Evolutionary conservation across 2,329 filamentous ascomycete genomes (phyloP), one percentile per base, ranked within the genome.

Genomic region (Fusarium sp.): DNA sequence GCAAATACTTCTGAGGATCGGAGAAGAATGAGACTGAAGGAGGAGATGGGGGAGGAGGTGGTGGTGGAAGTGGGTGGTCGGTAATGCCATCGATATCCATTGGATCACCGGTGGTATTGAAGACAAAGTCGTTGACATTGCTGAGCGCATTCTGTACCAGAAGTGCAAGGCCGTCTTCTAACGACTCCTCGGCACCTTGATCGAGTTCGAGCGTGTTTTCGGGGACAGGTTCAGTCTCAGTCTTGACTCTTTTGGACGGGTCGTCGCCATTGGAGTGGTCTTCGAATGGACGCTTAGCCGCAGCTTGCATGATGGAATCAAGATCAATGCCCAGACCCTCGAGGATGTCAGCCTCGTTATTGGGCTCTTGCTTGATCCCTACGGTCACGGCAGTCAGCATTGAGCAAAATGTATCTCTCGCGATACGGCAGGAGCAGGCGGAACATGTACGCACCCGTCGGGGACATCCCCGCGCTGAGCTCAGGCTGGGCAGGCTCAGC

Each of bases 101-200:
- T 4, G 76, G 71, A 57, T 78, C 76, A 49, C 70, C 72, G 40
- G 67, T 63, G 39, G 74, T 63, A 46, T 70, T 73, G 59, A 80
- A 77, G 33, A 80, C 77, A 42, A 81, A 71, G 47, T 80, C 77
- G 61, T 72, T 76, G 6, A 80, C 78, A 60, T 80, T 79, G 52
- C 76, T 79, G 23, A 81, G 72, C 47, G 80, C 79, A 73, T 80
- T 80, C 61, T 79, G 77, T 10, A 81, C 79, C 11, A 81, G 74
- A 18, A 80, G 73, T 27, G 76, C 78, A 41, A 80, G 72, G 2
- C 75, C 77, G 53, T 79, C 76, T 48, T 80, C 78, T 11, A 79
- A 67, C 21, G 74, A 76, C 29, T 73, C 72, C 53, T 75, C 73
- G 6, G 67, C 70, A 23, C 67, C 69, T 29, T 63, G 58, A 2